Percentiles rank a stretch among this genome's conserved stretches.
These are phyloP conservation scores for Lichtheimia ornata DNA, from an alignment of 371 early-diverging fungal genomes.

Conservation along the genomic window DNA sequence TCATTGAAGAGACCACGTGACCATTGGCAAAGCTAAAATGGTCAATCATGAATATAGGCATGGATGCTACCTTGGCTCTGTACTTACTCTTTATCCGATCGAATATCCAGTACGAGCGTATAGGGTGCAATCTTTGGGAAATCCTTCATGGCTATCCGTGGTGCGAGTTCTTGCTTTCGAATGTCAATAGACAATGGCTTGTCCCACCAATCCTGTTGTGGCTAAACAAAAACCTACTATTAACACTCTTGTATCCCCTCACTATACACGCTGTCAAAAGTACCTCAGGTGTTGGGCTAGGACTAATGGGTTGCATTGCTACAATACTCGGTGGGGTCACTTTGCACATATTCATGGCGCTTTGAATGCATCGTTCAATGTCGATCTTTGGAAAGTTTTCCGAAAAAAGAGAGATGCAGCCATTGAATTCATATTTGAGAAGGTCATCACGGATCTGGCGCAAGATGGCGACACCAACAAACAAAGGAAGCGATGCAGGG, in stretches of 20 bases:
- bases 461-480: slow-evolving; percentile 73
- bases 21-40: slow-evolving; percentile 52
- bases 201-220: slow-evolving; percentile 56
- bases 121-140: slow-evolving; percentile 48
- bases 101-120: slow-evolving; percentile 62
- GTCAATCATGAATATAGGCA: background rate
- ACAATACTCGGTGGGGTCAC: slow-evolving; percentile 62
- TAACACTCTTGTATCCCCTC: no score
- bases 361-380: slow-evolving; percentile 70
- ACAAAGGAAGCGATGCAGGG: slow-evolving; percentile 64
- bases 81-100: slow-evolving; percentile 61
- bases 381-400: slow-evolving; percentile 73
- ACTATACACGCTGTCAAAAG: background rate
- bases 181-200: slow-evolving; percentile 53
- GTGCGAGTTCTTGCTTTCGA: slow-evolving; percentile 60
- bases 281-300: background rate
- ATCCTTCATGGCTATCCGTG: slow-evolving; percentile 59
- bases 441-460: slow-evolving; percentile 63
- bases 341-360: slow-evolving; percentile 69
- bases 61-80: no score
- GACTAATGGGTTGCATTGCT: slow-evolving; percentile 14
- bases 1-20: slow-evolving; percentile 62
- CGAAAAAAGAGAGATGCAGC: slow-evolving; percentile 63
- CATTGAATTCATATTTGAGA: slow-evolving; percentile 66
- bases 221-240: background rate